Conservation (phyloP, 345 rosid genomes). For the Acer negundo region DNA sequence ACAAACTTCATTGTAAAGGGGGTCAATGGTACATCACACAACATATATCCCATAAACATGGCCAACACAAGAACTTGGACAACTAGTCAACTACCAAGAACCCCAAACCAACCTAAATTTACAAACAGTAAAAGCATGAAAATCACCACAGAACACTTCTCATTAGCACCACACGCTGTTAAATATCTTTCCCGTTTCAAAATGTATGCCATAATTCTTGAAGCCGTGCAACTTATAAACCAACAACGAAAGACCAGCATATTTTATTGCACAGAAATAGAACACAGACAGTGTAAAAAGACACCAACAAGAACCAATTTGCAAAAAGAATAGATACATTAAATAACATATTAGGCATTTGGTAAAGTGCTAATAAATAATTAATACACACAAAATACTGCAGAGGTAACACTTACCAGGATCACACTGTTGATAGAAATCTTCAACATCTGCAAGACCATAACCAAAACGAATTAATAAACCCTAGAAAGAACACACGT, state of each 20-base stretch:
- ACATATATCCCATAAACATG: slow-evolving; percentile 6
- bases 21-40: not conserved
- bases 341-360: slow-evolving; percentile 3
- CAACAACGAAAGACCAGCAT: not conserved
- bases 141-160: not conserved
- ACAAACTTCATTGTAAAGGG: not conserved
- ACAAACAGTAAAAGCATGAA: not conserved
- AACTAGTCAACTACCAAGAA: not conserved
- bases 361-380: not conserved
- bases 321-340: too few species aligned
- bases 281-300: not conserved
- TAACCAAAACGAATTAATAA: slow-evolving; percentile 16
- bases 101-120: slow-evolving; percentile 1
- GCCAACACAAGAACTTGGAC: not conserved
- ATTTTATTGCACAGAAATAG: not conserved
- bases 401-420: slow-evolving; percentile 52
- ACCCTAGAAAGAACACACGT: not conserved
- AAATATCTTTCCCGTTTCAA: not conserved
- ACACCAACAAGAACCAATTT: not conserved
- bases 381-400: not conserved
- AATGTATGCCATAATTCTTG: not conserved
- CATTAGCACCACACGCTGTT: not conserved
- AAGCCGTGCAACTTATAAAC: not conserved
- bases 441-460: slow-evolving; percentile 59
- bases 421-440: slow-evolving; percentile 65